Percentiles rank a stretch among this genome's conserved stretches.
phyloP scores from a whole-genome alignment of 2,329 filamentous ascomycete genomes.

The Fusarium musae region DNA sequence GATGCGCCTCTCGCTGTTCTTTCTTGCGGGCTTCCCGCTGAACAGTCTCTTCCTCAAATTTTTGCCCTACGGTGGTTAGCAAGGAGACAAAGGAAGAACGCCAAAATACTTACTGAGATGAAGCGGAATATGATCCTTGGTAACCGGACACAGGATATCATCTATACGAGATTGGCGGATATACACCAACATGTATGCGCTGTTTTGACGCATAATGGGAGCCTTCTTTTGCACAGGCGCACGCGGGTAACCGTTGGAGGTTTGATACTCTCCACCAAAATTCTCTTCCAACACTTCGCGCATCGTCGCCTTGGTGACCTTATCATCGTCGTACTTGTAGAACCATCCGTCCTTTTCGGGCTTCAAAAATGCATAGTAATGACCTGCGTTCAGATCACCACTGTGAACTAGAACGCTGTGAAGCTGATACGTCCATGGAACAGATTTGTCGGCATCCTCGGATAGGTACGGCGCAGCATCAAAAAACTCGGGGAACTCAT shows the following conservation, averaged over 20 bases:
- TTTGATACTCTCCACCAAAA: constrained; percentile 86
- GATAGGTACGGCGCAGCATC: constrained; percentile 89
- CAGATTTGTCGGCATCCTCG: constrained; percentile 85
- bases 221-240: constrained; percentile 64
- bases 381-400: constrained; percentile 94
- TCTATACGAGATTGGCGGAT: constrained; percentile 89
- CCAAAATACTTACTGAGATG: constrained; percentile 74
- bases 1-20: constrained; percentile 92
- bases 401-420: constrained; percentile 97
- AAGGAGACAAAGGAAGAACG: neutral
- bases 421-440: constrained; percentile 90
- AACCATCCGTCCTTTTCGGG: constrained; percentile 93
- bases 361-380: constrained; percentile 98
- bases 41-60: constrained; percentile 84
- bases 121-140: constrained; percentile 80
- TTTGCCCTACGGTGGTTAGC: constrained; percentile 63
- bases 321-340: constrained; percentile 97
- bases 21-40: constrained; percentile 80
- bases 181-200: constrained; percentile 99
- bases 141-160: constrained; percentile 79
- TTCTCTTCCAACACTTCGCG: constrained; percentile 96
- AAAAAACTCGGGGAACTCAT: constrained; percentile 87
- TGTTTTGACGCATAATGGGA: constrained; percentile 74
- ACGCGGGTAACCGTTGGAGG: constrained; percentile 59
- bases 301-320: constrained; percentile 92